Evolutionary conservation across 345 rosid species (phyloP).

Genomic region (Eutrema japonicum): DNA sequence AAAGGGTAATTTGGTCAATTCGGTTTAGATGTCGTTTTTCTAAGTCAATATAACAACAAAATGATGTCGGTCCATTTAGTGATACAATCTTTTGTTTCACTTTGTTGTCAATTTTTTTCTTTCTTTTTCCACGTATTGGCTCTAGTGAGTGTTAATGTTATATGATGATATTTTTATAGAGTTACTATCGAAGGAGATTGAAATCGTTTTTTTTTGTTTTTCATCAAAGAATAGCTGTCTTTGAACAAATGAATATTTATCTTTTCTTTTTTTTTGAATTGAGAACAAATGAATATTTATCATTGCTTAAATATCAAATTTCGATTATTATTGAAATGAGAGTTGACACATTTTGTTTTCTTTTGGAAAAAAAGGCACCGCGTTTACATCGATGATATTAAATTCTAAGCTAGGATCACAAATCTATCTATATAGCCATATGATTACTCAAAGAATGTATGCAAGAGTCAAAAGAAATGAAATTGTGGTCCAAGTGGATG

Average conservation of each 20-base stretch:
- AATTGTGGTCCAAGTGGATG: conserved; percentile 26
- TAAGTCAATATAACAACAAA: conserved; percentile 24
- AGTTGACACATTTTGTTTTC: not conserved
- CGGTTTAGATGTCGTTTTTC: not conserved
- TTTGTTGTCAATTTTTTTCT: not conserved
- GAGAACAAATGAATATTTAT: no score
- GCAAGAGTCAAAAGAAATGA: conserved; percentile 13
- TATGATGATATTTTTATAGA: no score
- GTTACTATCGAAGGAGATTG: not conserved
- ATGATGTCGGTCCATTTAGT: conserved; percentile 32
- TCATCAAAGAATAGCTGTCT: no score
- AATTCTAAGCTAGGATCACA: not conserved
- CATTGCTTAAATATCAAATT: not conserved
- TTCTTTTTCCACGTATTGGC: not conserved
- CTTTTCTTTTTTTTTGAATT: no score
- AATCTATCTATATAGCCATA: conserved; percentile 19
- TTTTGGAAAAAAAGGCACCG: not conserved
- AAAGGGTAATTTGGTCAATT: conserved; percentile 29
- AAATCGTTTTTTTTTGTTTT: no score
- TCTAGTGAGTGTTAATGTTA: not conserved
- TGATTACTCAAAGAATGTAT: conserved; percentile 9
- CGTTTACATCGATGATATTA: not conserved
- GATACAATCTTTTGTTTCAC: not conserved
- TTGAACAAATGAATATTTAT: no score
- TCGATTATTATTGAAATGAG: not conserved